These are phyloP conservation scores for Colletotrichum acutatum DNA, from an alignment of 2,329 filamentous ascomycete genomes.

Conservation along the genomic window DNA sequence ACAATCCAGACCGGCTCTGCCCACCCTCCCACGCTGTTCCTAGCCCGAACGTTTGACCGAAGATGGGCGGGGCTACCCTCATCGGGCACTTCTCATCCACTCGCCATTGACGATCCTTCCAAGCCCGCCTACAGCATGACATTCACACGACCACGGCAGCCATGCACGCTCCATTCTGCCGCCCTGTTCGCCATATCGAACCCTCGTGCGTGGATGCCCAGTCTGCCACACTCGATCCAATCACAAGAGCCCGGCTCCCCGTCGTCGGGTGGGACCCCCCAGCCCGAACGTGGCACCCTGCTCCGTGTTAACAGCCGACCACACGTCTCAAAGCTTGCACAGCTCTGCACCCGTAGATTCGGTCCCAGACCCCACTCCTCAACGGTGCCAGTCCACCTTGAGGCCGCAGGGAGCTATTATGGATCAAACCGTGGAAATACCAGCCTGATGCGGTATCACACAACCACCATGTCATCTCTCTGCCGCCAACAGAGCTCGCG, in stretches of 20 bases:
- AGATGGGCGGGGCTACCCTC: constrained; percentile 24
- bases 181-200: constrained; percentile 19
- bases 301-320: constrained; percentile 6
- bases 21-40: constrained; percentile 10
- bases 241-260: constrained; percentile 10
- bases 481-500: neutral
- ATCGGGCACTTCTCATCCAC: constrained; percentile 20
- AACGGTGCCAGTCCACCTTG: neutral
- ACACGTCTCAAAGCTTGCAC: neutral
- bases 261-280: constrained; percentile 12
- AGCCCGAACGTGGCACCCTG: constrained; percentile 26
- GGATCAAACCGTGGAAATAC: constrained; percentile 12
- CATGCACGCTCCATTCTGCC: constrained; percentile 28
- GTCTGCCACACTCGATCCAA: constrained; percentile 14
- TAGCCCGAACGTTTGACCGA: constrained; percentile 30
- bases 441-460: constrained; percentile 31
- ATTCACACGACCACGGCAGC: constrained; percentile 33
- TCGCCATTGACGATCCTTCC: constrained; percentile 23
- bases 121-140: constrained; percentile 14
- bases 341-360: constrained; percentile 19
- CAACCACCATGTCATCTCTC: constrained; percentile 26
- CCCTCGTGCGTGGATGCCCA: constrained; percentile 4
- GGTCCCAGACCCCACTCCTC: constrained; percentile 23
- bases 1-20: constrained; percentile 16
- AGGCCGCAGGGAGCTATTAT: constrained; percentile 3